Base-by-base conservation (phyloP, 2,329 filamentous ascomycete genomes). In the Paecilomyces niveus region DNA sequence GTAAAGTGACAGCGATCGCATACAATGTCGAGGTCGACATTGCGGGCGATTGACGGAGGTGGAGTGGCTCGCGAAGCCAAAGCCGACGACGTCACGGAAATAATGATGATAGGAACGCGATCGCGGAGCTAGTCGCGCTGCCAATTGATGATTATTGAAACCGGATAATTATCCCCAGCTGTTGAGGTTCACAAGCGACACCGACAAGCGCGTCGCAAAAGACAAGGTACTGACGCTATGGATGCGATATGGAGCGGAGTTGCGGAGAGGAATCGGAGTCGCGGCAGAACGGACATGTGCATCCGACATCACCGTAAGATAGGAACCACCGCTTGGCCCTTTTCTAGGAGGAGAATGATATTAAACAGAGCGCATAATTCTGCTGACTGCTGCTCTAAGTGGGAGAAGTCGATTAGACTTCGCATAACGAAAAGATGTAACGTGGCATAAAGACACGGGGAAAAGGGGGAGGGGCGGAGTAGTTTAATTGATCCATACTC, bases 1-100 rank as follows among this genome's bases (percentile, higher is more conserved):
- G 72, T n/a, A 80, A 63, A 29, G 70, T 69, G 32, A 74, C 62
- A 53, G 67, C 70, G 33, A 74, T 22, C 8, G 72, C 64, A 57
- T 72, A 53, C 21, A 63, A 53, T 7, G 58, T 61, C 9, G 55
- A 49, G 53, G 53, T 58, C 26, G 61, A 61, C 58, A 62, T 62
- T 39, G 54, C n/a, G n/a, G 26, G 24, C 22, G 18, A 39, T 39
- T 13, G 35, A 39, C 13, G 7, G 15, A 10, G 11, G 5, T 29
- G 26, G 26, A 29, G 26, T 29, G 26, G 26, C 26, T 29, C 26
- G 26, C 26, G 26, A 18, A 8, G 39, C 18, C 39, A 13, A 21
- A 13, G 15, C 13, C 35, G 13, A 45, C 39, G n/a, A 29, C 39
- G 39, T 18, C 39, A 45, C 39, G n/a, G n/a, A 45, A n/a, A 8